These are phyloP conservation scores for Boletus coccyginus DNA, from an alignment of 768 basidiomycete species.

Conservation along the genomic window DNA sequence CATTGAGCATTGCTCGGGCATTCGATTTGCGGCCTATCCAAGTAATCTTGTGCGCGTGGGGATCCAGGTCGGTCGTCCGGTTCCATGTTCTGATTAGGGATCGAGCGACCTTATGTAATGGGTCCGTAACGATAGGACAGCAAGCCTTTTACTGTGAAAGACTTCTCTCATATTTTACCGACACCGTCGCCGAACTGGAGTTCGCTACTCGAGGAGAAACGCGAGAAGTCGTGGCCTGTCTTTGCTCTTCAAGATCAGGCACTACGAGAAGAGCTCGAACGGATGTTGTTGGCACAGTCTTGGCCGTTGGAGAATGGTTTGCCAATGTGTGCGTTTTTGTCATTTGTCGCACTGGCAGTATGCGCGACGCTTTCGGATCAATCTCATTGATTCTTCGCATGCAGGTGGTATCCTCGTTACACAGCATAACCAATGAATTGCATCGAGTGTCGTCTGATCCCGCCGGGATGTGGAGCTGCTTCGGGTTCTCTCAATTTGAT, in stretches of 20 bases:
- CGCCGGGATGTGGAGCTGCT: not conserved
- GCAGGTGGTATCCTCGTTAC: not conserved
- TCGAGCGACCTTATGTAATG: not conserved
- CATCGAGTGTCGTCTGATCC: not conserved
- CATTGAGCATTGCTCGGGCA: constrained; percentile 68
- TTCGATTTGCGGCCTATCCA: constrained; percentile 70
- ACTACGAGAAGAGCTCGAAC: constrained; percentile 16
- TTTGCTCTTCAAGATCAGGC: constrained; percentile 13
- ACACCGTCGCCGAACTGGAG: constrained; percentile 80
- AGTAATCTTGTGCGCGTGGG: constrained; percentile 2
- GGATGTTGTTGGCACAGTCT: constrained; percentile 13
- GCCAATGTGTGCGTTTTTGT: not conserved
- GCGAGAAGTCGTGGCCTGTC: constrained; percentile 24
- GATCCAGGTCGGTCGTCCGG: constrained; percentile 14
- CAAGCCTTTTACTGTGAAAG: constrained; percentile 58
- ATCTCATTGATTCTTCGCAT: not conserved
- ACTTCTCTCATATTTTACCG: constrained; percentile 79
- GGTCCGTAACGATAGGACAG: constrained; percentile 22
- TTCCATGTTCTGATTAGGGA: not conserved
- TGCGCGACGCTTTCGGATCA: not conserved
- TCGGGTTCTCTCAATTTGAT: not conserved
- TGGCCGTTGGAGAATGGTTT: not conserved
- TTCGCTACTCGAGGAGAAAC: constrained; percentile 10
- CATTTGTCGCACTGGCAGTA: not conserved
- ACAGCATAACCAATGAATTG: not conserved